Evolutionary conservation across 2,329 filamentous ascomycete species (phyloP), one percentile per base, ranked within the genome.

Genomic region (Septoria petroselini): DNA sequence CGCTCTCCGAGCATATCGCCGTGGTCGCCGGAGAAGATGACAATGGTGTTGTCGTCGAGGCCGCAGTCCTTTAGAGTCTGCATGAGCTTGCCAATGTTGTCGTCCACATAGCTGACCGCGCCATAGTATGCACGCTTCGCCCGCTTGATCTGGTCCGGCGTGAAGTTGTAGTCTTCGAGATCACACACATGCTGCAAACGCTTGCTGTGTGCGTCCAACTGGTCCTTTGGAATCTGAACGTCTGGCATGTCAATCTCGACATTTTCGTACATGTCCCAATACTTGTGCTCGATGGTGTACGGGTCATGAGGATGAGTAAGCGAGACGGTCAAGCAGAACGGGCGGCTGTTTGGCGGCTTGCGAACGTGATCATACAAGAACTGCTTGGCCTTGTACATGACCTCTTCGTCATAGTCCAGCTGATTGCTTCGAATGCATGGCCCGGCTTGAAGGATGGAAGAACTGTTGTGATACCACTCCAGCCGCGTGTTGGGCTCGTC

Each of bases 391-490:
- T 85, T 88, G 75, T 87, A 91, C 83, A 96, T 91, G 68, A 95
- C 89, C 71, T 96, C 91, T 72, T 95, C 91, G 63, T 96, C 91
- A 62, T 91, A 96, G 68, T 96, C 91, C 44, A 96, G 79, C 76
- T 96, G 91, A 73, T 96, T 96, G 71, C 88, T 95, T 58, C 90
- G 82, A 33, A 94, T 85, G 62, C 90, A 95, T 23, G 85, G 82
- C 7, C 91, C 91, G 0, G 91, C 91, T 69, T 96, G 89, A 64
- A 91, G 76, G 60, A 96, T 91, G 5, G 90, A 95, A 64, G 88
- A 91, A 71, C 91, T 90, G 68, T 96, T 95, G 76, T 96, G 91
- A 68, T 93, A 96, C 88, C 90, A 96, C 71, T 96, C 91, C 34
- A 91, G 82, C 38, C 91, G 81, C 33, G 82, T 83, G 27, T 90